A percentile compares a stretch with the other conserved stretches of the same genome.
phyloP scores from a whole-genome alignment of 805 yeast genomes.

The Yarrowia sp. region DNA sequence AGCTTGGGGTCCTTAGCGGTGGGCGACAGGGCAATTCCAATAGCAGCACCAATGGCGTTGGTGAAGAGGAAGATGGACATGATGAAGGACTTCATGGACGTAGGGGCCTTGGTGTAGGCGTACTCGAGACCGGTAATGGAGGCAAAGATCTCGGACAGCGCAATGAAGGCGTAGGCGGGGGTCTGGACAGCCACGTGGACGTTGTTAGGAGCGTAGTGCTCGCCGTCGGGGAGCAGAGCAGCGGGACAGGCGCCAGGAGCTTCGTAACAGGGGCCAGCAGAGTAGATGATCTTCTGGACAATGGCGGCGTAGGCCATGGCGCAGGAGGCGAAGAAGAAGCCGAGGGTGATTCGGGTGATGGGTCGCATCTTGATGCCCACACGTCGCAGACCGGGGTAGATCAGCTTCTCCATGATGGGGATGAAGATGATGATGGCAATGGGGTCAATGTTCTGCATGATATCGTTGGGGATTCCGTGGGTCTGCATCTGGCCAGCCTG shows the following conservation, averaged over 20 bases:
- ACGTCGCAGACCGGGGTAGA: slow-evolving; percentile 62
- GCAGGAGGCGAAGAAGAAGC: slow-evolving; percentile 68
- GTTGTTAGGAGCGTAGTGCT: slow-evolving; percentile 53
- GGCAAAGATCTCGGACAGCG: slow-evolving; percentile 78
- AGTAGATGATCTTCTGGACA: slow-evolving; percentile 71
- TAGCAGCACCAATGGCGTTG: slow-evolving; percentile 77
- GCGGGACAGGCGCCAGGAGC: slow-evolving; percentile 63
- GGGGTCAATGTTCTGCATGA: slow-evolving; percentile 77
- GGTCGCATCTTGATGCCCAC: slow-evolving; percentile 66
- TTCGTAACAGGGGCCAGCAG: slow-evolving; percentile 76
- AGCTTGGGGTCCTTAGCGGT: slow-evolving; percentile 72
- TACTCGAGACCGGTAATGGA: slow-evolving; percentile 83
- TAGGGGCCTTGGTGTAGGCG: slow-evolving; percentile 84
- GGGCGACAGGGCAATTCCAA: slow-evolving; percentile 75
- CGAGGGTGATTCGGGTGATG: slow-evolving; percentile 71
- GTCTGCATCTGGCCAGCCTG: slow-evolving; percentile 77
- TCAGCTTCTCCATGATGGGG: slow-evolving; percentile 68
- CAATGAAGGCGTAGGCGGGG: slow-evolving; percentile 77
- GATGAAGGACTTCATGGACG: slow-evolving; percentile 67
- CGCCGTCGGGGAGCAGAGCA: slow-evolving; percentile 46
- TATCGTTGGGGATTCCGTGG: slow-evolving; percentile 82
- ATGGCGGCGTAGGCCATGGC: slow-evolving; percentile 81
- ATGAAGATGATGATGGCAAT: slow-evolving; percentile 77
- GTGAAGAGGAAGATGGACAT: slow-evolving; percentile 70
- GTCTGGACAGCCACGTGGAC: slow-evolving; percentile 74